Evolutionary conservation across 2,329 filamentous ascomycete species (phyloP).

Genomic region (Colletotrichum magnum): DNA sequence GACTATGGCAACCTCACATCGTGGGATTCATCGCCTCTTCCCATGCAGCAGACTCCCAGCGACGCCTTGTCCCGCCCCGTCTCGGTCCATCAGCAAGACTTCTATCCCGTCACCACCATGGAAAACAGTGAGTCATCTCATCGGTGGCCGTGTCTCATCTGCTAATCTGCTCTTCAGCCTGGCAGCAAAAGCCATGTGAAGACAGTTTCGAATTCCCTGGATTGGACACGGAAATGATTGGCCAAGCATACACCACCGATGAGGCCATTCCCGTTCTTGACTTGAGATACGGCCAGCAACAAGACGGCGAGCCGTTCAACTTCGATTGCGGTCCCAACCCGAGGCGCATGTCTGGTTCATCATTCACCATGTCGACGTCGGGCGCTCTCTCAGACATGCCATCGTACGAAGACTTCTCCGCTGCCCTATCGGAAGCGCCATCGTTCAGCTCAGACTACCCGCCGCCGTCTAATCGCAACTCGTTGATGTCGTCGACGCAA

Average conservation of each 20-base stretch:
- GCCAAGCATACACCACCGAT: slow-evolving; percentile 74
- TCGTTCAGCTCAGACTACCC: slow-evolving; percentile 79
- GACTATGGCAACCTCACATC: slow-evolving; percentile 66
- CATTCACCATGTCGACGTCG: slow-evolving; percentile 79
- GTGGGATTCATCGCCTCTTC: slow-evolving; percentile 70
- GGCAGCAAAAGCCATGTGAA: slow-evolving; percentile 71
- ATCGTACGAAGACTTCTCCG: slow-evolving; percentile 79
- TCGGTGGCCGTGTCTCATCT: slow-evolving; percentile 8
- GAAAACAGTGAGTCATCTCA: slow-evolving; percentile 61
- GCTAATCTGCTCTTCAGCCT: slow-evolving; percentile 42
- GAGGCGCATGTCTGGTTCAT: slow-evolving; percentile 79
- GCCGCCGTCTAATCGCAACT: slow-evolving; percentile 76
- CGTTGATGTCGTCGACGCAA: slow-evolving; percentile 79
- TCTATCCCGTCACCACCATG: slow-evolving; percentile 65
- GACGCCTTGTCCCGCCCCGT: slow-evolving; percentile 68
- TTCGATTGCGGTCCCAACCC: slow-evolving; percentile 68
- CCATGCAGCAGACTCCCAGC: slow-evolving; percentile 64
- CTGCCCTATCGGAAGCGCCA: slow-evolving; percentile 75
- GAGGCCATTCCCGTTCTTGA: slow-evolving; percentile 75
- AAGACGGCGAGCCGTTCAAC: slow-evolving; percentile 64
- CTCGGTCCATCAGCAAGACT: slow-evolving; percentile 69
- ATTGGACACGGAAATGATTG: slow-evolving; percentile 73
- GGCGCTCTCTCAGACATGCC: slow-evolving; percentile 77
- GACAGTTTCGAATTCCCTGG: slow-evolving; percentile 69
- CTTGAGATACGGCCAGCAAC: slow-evolving; percentile 64